Evolutionary conservation across 257 asterid species (phyloP), one percentile per base, ranked within the genome.

Genomic region (Anisodus tanguticus): DNA sequence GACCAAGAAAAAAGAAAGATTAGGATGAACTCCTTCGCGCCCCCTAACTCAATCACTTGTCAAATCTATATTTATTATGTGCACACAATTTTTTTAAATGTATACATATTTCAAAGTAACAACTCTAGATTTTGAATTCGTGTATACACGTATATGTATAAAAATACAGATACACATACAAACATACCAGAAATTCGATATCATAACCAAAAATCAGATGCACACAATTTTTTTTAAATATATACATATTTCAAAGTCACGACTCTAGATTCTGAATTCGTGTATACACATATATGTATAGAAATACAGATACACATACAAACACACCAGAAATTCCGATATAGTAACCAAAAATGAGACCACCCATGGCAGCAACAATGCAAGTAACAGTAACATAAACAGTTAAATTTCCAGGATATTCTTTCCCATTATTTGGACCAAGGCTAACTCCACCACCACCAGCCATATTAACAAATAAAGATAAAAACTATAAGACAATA

Each of bases 281-380:
- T 6, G 6, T 62, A 1, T 19, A 9, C 1, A 19, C 37, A 3
- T n/a, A 60, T 7, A 58, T 5, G 6, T 5, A 57, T 15, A 31
- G 1, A 15, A 2, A 57, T 43, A 43, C 22, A 8, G 3, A 3
- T 10, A 9, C 19, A 15, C 6, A 79, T 4, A n/a, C 0, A 5
- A 16, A 57, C 69, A 13, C 86, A 94, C 98, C 98, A 66, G 98
- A 95, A 86, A 95, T 93, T 3, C 98, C 98, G 0, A 95, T 91
- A 81, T 95, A 98, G 41, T 95, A 95, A 53, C 98, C 98, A 78
- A 95, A 95, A 45, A 95, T 95, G 5, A 95, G 91, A 9, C 98
- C 98, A 6, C 98, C 98, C 98, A 92, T 95, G 86, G 95, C 98
- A 0, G 98, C 98, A 19, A 94, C 91, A 76, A 95, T 88, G 79